Evolutionary conservation across 176 grass and related monocot species (phyloP).

Genomic region (Elaeis guineensis): DNA sequence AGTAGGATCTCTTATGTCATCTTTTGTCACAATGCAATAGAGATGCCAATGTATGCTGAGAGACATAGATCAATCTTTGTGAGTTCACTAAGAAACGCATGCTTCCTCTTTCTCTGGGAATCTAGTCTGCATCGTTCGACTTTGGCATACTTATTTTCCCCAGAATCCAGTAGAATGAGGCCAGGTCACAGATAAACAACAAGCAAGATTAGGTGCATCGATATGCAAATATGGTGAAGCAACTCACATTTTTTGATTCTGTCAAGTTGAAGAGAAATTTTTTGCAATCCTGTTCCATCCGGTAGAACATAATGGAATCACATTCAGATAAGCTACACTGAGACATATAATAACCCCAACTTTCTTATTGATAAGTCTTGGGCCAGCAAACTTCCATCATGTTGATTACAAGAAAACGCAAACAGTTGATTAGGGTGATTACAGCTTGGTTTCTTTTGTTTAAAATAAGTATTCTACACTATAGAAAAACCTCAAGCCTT

Average conservation of each 20-base stretch:
- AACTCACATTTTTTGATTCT: slow-evolving; percentile 60
- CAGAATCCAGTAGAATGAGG: neutral
- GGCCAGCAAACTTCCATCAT: too few relatives aligned
- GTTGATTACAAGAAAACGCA: too few relatives aligned
- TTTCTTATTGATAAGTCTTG: too few relatives aligned
- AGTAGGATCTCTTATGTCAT: slow-evolving; percentile 43
- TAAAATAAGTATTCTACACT: too few relatives aligned
- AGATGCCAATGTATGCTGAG: slow-evolving; percentile 67
- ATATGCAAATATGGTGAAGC: neutral
- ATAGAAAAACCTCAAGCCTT: too few relatives aligned
- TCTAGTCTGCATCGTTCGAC: slow-evolving; percentile 60
- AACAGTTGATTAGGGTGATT: too few relatives aligned
- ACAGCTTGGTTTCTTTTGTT: too few relatives aligned
- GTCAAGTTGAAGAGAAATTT: slow-evolving; percentile 59
- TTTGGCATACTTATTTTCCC: slow-evolving; percentile 51
- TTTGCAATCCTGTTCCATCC: slow-evolving; percentile 36
- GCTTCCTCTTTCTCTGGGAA: slow-evolving; percentile 61
- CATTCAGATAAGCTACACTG: slow-evolving; percentile 1
- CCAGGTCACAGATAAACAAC: neutral
- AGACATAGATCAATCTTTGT: slow-evolving; percentile 67
- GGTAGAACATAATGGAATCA: slow-evolving; percentile 2
- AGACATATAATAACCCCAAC: too few relatives aligned
- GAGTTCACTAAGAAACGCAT: slow-evolving; percentile 41
- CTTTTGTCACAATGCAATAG: slow-evolving; percentile 54
- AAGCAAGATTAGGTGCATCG: neutral